These are phyloP conservation scores for Fragosphaeria purpurea DNA, from an alignment of 2,329 filamentous ascomycete genomes.

Conservation along the genomic window DNA sequence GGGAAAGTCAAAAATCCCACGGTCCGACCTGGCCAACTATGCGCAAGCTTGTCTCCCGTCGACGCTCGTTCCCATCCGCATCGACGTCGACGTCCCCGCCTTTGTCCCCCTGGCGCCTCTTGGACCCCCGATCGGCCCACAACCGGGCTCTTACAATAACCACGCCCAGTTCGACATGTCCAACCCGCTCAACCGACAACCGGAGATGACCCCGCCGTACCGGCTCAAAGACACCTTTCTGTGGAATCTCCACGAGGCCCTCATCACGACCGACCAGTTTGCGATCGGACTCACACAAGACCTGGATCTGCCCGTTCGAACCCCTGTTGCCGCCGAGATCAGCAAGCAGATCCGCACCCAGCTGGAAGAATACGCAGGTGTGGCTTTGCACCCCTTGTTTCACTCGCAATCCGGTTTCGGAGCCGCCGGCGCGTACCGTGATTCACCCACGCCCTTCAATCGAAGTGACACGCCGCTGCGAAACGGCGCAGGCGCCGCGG, in stretches of 20 bases:
- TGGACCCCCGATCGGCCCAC: constrained; percentile 13
- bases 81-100: constrained; percentile 83
- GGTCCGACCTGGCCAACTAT: constrained; percentile 50
- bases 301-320: constrained; percentile 74
- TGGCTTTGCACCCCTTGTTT: constrained; percentile 87
- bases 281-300: constrained; percentile 86
- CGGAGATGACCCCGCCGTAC: constrained; percentile 73
- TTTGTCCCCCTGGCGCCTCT: constrained; percentile 47
- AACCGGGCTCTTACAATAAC: constrained; percentile 44
- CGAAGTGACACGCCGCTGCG: constrained; percentile 37
- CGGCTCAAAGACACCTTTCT: constrained; percentile 90
- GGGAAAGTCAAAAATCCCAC: constrained; percentile 53
- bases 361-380: constrained; percentile 89
- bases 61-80: constrained; percentile 88
- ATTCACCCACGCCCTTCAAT: constrained; percentile 15
- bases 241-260: constrained; percentile 93
- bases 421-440: not conserved
- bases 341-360: constrained; percentile 92
- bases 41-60: constrained; percentile 69
- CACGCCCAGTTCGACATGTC: constrained; percentile 59
- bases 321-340: constrained; percentile 63
- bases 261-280: constrained; percentile 92
- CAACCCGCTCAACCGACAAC: constrained; percentile 66
- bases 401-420: constrained; percentile 39
- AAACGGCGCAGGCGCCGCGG: constrained; percentile 13